These are phyloP conservation scores for Helotiales sp. DNA, from an alignment of 2,329 filamentous ascomycete species.

Conservation along the genomic window DNA sequence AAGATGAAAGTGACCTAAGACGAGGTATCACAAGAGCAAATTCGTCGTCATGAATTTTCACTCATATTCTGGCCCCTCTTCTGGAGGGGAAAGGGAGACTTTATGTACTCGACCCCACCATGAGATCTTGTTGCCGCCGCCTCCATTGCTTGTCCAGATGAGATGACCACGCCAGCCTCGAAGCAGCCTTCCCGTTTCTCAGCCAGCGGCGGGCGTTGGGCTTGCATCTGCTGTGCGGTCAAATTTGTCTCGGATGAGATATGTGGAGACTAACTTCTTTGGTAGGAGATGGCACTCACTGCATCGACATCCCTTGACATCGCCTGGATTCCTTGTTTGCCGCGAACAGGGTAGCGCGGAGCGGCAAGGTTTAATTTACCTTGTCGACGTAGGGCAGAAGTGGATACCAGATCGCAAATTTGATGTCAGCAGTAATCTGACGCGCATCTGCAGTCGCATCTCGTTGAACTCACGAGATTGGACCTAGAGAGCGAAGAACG, in stretches of 20 bases:
- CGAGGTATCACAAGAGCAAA: slow-evolving; percentile 2
- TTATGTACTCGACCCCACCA: not conserved
- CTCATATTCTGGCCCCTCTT: not conserved
- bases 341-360: not conserved
- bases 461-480: too few species aligned
- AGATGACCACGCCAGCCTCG: not conserved
- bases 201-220: not conserved
- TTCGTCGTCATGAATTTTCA: not conserved
- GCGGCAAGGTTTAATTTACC: not conserved
- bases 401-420: not conserved
- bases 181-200: not conserved
- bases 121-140: not conserved
- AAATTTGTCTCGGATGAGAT: too few species aligned
- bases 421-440: slow-evolving; percentile 12
- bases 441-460: slow-evolving; percentile 6
- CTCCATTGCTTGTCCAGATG: too few species aligned
- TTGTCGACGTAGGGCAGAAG: slow-evolving; percentile 1
- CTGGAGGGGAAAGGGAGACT: not conserved
- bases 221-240: not conserved
- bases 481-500: not conserved
- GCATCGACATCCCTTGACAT: not conserved
- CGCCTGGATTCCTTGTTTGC: not conserved
- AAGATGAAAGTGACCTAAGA: not conserved
- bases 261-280: too few species aligned
- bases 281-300: not conserved